A percentile compares a stretch with the other conserved stretches of the same genome.
Conservation (phyloP, 78 protist species). For the slime mould (Dictyostelium discoideum) region dicty_2.7 NC_007088.5:7295001-7295500, state of each 20-base stretch:
- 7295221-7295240: background rate
- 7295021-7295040: background rate
- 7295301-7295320: background rate
- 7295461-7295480: constrained; percentile 1
- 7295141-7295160: no score
- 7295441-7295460: background rate
- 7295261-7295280: background rate
- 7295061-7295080: background rate
- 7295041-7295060: background rate
- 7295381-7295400: background rate
- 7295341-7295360: background rate
- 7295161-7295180: background rate
- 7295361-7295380: background rate
- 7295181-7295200: background rate
- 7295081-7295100: background rate
- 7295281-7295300: background rate
- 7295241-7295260: background rate
- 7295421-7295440: background rate
- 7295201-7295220: background rate
- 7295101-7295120: background rate
- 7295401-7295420: background rate
- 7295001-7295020: background rate
- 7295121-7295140: background rate
- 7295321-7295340: background rate
- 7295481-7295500: background rate